Conservation (phyloP, 371 early-diverging fungal species). For the Haplosporangium sp. region DNA sequence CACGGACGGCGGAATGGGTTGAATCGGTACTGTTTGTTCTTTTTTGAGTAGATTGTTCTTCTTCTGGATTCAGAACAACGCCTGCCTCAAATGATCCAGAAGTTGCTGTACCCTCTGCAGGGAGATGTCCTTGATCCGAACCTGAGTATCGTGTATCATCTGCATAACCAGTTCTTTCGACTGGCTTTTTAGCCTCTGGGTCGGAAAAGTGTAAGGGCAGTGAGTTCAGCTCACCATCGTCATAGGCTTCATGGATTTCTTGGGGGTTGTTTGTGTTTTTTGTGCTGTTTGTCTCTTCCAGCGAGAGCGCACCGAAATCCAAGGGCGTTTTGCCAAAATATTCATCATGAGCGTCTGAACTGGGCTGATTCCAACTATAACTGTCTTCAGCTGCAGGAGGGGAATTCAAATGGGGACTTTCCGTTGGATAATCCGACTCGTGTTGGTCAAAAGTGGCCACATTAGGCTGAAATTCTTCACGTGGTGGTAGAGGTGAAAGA, state of each 20-base stretch:
- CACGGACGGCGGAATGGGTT: slow-evolving; percentile 32
- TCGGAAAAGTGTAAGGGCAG: slow-evolving; percentile 37
- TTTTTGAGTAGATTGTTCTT: slow-evolving; percentile 4
- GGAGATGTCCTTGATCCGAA: slow-evolving; percentile 16
- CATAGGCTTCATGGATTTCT: background rate
- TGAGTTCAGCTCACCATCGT: slow-evolving; percentile 16
- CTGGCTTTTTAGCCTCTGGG: slow-evolving; percentile 43
- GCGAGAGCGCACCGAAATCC: slow-evolving; percentile 36
- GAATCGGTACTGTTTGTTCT: slow-evolving; percentile 36
- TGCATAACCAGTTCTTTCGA: slow-evolving; percentile 45
- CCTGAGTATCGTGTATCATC: slow-evolving; percentile 47
- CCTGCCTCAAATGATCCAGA: slow-evolving; percentile 11
- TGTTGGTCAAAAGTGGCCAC: slow-evolving; percentile 37
- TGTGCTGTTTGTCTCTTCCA: slow-evolving; percentile 13
- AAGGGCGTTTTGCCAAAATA: slow-evolving; percentile 7
- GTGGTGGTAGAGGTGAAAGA: slow-evolving; percentile 43
- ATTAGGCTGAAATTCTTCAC: slow-evolving; percentile 29
- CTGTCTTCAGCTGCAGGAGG: background rate
- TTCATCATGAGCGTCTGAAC: background rate
- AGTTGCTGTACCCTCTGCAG: background rate
- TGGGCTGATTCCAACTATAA: background rate
- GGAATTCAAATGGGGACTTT: slow-evolving; percentile 23
- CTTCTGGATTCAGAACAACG: background rate
- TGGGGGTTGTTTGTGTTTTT: background rate
- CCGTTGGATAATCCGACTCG: slow-evolving; percentile 27